Evolutionary conservation across 2,329 filamentous ascomycete species (phyloP), one percentile per base, ranked within the genome.

Genomic region (Graphiopsis chlorocephala): DNA sequence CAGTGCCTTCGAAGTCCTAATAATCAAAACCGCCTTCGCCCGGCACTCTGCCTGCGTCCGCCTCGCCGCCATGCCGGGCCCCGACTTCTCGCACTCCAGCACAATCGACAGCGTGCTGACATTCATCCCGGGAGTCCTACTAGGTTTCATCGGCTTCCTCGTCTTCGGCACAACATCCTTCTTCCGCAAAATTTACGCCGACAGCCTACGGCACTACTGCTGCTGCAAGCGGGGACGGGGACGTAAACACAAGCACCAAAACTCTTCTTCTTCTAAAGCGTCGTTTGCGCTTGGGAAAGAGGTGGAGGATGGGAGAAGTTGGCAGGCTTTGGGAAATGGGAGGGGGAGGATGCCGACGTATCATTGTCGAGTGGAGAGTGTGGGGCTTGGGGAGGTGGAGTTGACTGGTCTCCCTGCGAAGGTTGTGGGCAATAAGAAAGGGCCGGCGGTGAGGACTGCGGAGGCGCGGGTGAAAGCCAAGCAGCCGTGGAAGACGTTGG

Each of bases 91-190:
- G 4, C 15, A 45, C 10, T 33, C 47, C 28, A 55, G 65, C 2
- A 64, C 65, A 26, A 56, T 69, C 3, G 26, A 42, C 15, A 65
- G 66, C 45, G 50, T 67, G 2, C 33, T 69, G 4, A 66, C 64
- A n/a, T 70, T 66, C 50, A 57, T 70, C 26, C 67, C 67, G 0
- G 66, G 64, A 2, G 63, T 67, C 1, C 64, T 65, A 4, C 53
- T 66, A 3, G 63, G 62, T 10, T 14, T 69, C 12, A 56, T 67
- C 8, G 66, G 59, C 11, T 69, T 70, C 52, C 20, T 68, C 0
- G 60, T 70, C 26, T 70, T 70, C 53, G 68, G 68, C 38, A 70
- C 67, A 3, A 70, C 67, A 10, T 64, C 61, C 23, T 60, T 58
- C 11, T 64, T 65, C n/a, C 61, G 67, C 4, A 52, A 48, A n/a